Conservation (phyloP, 2,329 filamentous ascomycete genomes). For the Dothidotthia symphoricarpi region DNA sequence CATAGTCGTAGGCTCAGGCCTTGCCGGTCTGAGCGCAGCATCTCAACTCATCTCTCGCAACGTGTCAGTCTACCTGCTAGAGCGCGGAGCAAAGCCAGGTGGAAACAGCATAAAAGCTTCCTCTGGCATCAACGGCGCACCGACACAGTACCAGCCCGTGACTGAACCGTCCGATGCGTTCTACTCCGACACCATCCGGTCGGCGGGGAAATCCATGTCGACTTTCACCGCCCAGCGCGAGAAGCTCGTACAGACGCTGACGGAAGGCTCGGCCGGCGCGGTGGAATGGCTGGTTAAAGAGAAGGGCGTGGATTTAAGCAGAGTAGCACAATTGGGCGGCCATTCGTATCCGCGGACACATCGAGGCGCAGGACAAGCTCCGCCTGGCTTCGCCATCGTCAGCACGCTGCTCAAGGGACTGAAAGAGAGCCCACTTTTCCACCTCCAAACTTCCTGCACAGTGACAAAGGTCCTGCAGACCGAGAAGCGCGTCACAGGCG, state of each 20-base stretch:
- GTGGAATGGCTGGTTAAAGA: slow-evolving; percentile 59
- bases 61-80: slow-evolving; percentile 57
- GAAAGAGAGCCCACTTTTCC: slow-evolving; percentile 51
- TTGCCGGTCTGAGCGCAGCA: slow-evolving; percentile 62
- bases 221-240: slow-evolving; percentile 39
- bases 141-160: slow-evolving; percentile 56
- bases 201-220: slow-evolving; percentile 49
- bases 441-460: slow-evolving; percentile 52
- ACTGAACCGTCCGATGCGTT: slow-evolving; percentile 45
- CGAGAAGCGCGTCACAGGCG: slow-evolving; percentile 48
- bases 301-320: slow-evolving; percentile 58
- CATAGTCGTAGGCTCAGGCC: slow-evolving; percentile 64
- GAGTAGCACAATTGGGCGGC: slow-evolving; percentile 60
- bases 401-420: slow-evolving; percentile 54
- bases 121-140: slow-evolving; percentile 64
- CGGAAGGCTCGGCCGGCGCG: slow-evolving; percentile 49
- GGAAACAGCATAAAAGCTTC: slow-evolving; percentile 68
- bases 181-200: slow-evolving; percentile 57
- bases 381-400: slow-evolving; percentile 61
- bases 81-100: slow-evolving; percentile 59
- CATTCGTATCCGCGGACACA: slow-evolving; percentile 59
- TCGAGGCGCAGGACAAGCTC: slow-evolving; percentile 55
- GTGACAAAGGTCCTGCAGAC: slow-evolving; percentile 53
- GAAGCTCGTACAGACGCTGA: slow-evolving; percentile 52
- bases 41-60: slow-evolving; percentile 55